Base-by-base conservation (phyloP, 2,329 filamentous ascomycete genomes). In the Hymenoscyphus occultus region DNA sequence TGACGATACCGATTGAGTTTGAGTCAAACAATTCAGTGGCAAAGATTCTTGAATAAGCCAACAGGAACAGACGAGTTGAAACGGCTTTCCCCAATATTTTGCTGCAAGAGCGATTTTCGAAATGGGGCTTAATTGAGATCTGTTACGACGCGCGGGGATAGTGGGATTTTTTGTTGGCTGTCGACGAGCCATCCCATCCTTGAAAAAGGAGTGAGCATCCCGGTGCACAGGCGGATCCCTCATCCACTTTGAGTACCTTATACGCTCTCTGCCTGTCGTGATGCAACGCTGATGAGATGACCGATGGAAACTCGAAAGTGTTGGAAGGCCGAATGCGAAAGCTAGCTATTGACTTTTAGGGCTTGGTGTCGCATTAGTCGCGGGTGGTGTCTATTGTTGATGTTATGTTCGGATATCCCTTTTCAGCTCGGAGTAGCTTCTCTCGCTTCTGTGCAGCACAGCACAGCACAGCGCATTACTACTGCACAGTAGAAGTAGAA, bases 201-300 rank as follows among this genome's bases (percentile, higher is more conserved):
- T 51, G 45, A n/a, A 22, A 51, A 22, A n/a, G 42, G 19, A n/a
- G 7, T n/a, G 42, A 48, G 42, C 14, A 45, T 45, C 42, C 42
- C 7, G 45, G 45, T 22, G n/a, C 22, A n/a, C 45, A 51, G 7
- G 19, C 42, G 13, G n/a, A 45, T 45, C 16, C 42, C 42, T n/a
- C 16, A n/a, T 7, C 45, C 45, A 35, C 35, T 35, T 35, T 13
- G 19, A 4, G 19, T 28, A 28, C 28, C 28, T 2, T 28, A 28
- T 28, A 28, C 28, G 28, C 28, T 28, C 28, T 28, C 28, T 28
- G 28, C 28, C 28, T 28, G 28, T 28, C 28, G 28, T 28, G 45
- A 51, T 51, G 45, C 45, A 19, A 51, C 45, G 22, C 45, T 51
- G n/a, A 19, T 51, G 45, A 51, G 45, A 51, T 51, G 22, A 51